Percentiles rank a stretch among this genome's conserved stretches.
These are phyloP conservation scores for Entomortierella chlamydospora DNA, from an alignment of 192 early-diverging fungal genomes.

Conservation along the genomic window DNA sequence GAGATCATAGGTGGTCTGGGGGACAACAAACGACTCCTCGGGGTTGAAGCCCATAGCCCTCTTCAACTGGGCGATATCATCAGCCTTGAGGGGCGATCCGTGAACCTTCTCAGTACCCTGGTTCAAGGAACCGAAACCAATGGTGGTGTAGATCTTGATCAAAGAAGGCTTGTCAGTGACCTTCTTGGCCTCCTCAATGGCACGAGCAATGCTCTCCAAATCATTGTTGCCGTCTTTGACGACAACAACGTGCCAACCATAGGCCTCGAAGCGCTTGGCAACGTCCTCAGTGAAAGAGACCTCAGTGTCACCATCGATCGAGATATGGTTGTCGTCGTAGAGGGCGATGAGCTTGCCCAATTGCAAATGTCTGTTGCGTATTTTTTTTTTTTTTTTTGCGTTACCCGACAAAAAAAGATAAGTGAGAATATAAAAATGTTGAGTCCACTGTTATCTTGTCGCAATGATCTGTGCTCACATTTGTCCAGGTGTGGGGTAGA, in stretches of 20 bases:
- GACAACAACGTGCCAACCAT: constrained; percentile 91
- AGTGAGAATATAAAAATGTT: constrained; percentile 9
- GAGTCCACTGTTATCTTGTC: background rate
- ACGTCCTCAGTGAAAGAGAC: constrained; percentile 97
- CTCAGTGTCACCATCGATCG: constrained; percentile 90
- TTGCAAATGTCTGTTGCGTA: constrained; percentile 73
- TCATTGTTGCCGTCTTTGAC: constrained; percentile 90
- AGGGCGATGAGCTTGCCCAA: constrained; percentile 95
- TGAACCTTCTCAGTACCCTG: constrained; percentile 94
- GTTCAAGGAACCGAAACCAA: constrained; percentile 92
- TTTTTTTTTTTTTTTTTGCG: background rate
- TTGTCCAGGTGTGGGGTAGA: constrained; percentile 5
- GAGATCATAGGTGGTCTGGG: constrained; percentile 70
- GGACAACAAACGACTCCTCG: constrained; percentile 78
- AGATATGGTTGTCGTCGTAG: constrained; percentile 98
- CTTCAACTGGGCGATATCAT: constrained; percentile 87
- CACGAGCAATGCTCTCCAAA: constrained; percentile 74
- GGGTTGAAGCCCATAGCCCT: constrained; percentile 86
- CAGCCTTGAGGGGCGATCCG: constrained; percentile 85
- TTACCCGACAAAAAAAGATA: background rate
- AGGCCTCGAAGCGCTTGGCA: constrained; percentile 87
- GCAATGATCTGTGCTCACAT: constrained; percentile 2
- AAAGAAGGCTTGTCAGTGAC: constrained; percentile 91
- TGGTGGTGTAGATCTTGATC: constrained; percentile 92
- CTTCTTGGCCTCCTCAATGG: constrained; percentile 85